A percentile compares a stretch with the other conserved stretches of the same genome.
Conservation (phyloP, 305 asterid species). For the Solanum hybrid region DNA sequence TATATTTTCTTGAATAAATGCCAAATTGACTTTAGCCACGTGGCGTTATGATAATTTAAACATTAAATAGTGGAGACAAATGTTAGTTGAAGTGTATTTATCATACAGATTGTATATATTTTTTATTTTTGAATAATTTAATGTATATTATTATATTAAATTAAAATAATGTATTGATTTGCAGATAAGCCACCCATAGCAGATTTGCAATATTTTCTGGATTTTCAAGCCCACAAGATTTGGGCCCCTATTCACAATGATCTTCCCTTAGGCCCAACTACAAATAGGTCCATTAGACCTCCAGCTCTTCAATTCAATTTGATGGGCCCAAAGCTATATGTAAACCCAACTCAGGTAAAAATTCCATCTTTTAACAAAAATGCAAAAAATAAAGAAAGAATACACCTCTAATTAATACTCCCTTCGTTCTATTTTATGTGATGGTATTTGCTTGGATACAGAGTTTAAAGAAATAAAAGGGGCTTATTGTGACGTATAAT, state of each 20-base stretch:
- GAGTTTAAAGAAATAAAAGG: background rate
- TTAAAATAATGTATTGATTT: background rate
- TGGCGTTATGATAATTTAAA: background rate
- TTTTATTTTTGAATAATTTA: background rate
- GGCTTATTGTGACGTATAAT: background rate
- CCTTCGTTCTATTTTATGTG: background rate
- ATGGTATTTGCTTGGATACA: rapidly evolving
- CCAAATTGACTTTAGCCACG: background rate
- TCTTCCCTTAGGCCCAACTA: slow-evolving; percentile 64
- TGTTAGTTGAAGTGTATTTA: background rate
- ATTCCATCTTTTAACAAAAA: background rate
- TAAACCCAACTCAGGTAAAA: slow-evolving; percentile 61
- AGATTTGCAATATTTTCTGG: slow-evolving; percentile 75
- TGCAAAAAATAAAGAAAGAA: background rate
- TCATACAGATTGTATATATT: background rate
- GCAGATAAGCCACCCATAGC: slow-evolving; percentile 84
- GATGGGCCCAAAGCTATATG: slow-evolving; percentile 75
- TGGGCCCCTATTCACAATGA: slow-evolving; percentile 95
- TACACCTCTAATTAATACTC: background rate
- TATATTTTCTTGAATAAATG: background rate
- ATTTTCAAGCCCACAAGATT: slow-evolving; percentile 66
- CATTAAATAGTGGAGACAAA: background rate
- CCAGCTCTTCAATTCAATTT: slow-evolving; percentile 55
- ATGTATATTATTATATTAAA: background rate
- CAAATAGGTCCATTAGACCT: slow-evolving; percentile 29